Evolutionary conservation across 345 rosid genomes (phyloP), one percentile per base, ranked within the genome.

Genomic region (Sonneratia alba): DNA sequence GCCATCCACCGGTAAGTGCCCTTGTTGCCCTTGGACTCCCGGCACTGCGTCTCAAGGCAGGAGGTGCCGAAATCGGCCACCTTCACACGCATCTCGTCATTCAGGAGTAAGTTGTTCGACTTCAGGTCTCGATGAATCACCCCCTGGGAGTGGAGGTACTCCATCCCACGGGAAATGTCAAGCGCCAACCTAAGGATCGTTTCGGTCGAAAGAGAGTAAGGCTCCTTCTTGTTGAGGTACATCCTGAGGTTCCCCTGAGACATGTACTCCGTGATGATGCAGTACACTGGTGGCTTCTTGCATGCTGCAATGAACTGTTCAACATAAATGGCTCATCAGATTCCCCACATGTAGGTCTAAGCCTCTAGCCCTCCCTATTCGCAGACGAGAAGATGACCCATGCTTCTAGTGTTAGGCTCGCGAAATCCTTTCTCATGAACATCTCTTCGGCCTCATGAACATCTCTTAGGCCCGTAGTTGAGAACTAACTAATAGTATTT

Each of bases 1-100:
- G 99, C 99, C 99, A 89, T 92, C 99, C 99, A 95, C 16, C 99
- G 86, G 74, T 95, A 95, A 15, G 97, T 95, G 73, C 99, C 99
- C 89, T 85, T 90, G 81, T 95, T 95, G 36, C 99, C 99, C 71
- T 92, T 95, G 22, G 87, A 83, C 49, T 95, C 96, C 16, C 67
- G 84, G 79, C 97, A 95, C 83, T 92, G 97, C 2, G 97, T 92
- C 78, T 95, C 99, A 3, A 95, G 88, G 51, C 99, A 92, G 0
- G 99, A 95, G 12, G 99, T 95, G 1, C 99, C 97, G 66, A 92
- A 95, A 80, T 95, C 99, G 2, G 97, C 99, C 45, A 95, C 99
- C 83, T 95, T 90, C 16, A 92, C 99, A 61, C 97, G 74, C 97
- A 95, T 95, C 66, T 95, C 99, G 70, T 95, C 97, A 19, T 95